Conservation (phyloP, 495 filamentous ascomycete genomes). For the Penicillium lagena region DNA sequence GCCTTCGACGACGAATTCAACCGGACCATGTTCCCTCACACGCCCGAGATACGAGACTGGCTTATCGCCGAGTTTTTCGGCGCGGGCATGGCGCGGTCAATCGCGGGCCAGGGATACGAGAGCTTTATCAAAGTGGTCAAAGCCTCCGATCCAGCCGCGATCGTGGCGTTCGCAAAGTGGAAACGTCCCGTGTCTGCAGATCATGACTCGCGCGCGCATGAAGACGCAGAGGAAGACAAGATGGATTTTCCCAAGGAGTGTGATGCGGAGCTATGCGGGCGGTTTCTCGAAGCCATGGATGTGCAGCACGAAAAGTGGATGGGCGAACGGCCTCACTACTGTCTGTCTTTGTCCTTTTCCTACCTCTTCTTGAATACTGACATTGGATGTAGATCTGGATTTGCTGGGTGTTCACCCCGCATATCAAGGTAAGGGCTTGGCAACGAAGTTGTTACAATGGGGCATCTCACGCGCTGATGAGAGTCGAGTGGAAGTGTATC, state of each 20-base stretch:
- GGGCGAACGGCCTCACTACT: slow-evolving; percentile 19
- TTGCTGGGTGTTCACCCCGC: slow-evolving; percentile 27
- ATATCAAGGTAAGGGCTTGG: slow-evolving; percentile 35
- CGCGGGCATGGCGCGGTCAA: neutral
- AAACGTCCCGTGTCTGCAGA: slow-evolving; percentile 5
- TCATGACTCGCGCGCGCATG: slow-evolving; percentile 5
- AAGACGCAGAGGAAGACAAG: neutral
- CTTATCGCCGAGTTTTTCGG: slow-evolving; percentile 1
- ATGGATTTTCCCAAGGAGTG: slow-evolving; percentile 9
- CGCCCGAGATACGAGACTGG: slow-evolving; percentile 17
- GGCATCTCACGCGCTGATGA: slow-evolving; percentile 33
- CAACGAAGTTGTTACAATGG: slow-evolving; percentile 31
- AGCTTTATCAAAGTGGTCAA: slow-evolving; percentile 12
- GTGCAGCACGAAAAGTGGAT: slow-evolving; percentile 11
- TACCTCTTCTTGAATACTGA: neutral
- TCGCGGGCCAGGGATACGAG: neutral
- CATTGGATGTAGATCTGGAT: slow-evolving; percentile 20
- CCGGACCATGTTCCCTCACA: slow-evolving; percentile 18
- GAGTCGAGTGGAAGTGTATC: slow-evolving; percentile 28
- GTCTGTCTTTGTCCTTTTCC: slow-evolving; percentile 9
- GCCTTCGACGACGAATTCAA: slow-evolving; percentile 16
- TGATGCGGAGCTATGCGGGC: slow-evolving; percentile 13
- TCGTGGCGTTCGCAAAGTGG: slow-evolving; percentile 23
- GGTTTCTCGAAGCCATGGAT: slow-evolving; percentile 20
- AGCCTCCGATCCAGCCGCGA: slow-evolving; percentile 1